phyloP scores from a whole-genome alignment of 75 land plant genomes.

The Selaginella tamariscina region DNA sequence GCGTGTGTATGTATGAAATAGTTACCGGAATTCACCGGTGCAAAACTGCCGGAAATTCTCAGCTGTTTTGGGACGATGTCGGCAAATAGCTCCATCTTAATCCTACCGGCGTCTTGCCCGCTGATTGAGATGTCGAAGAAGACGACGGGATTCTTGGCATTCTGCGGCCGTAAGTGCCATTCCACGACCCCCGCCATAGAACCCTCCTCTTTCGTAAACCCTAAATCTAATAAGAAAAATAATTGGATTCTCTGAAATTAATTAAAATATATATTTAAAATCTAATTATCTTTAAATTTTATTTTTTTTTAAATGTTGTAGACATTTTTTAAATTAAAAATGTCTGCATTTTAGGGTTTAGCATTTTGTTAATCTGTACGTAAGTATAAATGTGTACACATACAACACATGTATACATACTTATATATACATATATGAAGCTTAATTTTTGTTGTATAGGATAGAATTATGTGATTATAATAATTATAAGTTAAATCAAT shows the following conservation, averaged over 20 bases:
- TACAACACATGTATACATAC: no score
- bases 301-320: not conserved
- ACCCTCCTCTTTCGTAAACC: not conserved
- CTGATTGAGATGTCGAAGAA: conserved; percentile 96
- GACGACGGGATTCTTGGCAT: conserved; percentile 86
- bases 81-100: conserved; percentile 97
- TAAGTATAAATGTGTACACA: no score
- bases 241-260: not conserved
- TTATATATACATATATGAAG: no score
- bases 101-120: conserved; percentile 78
- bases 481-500: no score
- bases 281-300: not conserved
- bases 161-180: conserved; percentile 77
- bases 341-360: no score
- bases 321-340: no score
- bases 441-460: no score
- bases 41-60: conserved; percentile 88
- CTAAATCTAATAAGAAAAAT: not conserved
- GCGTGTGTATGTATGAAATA: not conserved
- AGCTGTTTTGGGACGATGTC: conserved; percentile 84
- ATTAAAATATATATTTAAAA: not conserved
- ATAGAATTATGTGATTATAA: no score
- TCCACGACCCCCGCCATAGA: conserved; percentile 39
- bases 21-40: conserved; percentile 76
- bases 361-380: no score